phyloP scores from a whole-genome alignment of 1,139 yeast species.

The Blastobotrys aristatus region DNA sequence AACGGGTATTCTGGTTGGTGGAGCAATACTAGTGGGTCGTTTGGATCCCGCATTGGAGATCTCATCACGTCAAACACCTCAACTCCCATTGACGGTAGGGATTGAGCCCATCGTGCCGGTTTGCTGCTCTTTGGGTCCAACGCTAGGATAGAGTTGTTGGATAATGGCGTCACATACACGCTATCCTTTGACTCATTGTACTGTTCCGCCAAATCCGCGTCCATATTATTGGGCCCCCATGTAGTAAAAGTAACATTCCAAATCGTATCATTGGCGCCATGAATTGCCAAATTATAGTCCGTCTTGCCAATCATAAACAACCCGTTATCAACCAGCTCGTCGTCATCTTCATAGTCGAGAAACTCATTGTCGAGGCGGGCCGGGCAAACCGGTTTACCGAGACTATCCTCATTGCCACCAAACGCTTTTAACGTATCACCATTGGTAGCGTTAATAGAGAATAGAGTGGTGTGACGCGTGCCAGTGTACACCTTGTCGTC shows the following conservation, averaged over 20 bases:
- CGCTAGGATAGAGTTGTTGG: slow-evolving; percentile 53
- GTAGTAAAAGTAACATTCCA: slow-evolving; percentile 88
- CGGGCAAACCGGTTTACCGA: slow-evolving; percentile 26
- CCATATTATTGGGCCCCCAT: slow-evolving; percentile 92
- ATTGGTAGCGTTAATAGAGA: slow-evolving; percentile 64
- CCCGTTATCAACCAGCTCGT: slow-evolving; percentile 25
- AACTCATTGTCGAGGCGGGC: slow-evolving; percentile 11
- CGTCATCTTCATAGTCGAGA: slow-evolving; percentile 21
- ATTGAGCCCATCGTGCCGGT: slow-evolving; percentile 70
- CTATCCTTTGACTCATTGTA: slow-evolving; percentile 49
- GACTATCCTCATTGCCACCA: slow-evolving; percentile 41
- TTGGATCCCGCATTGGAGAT: slow-evolving; percentile 17
- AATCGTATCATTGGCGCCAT: slow-evolving; percentile 59
- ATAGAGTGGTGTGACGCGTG: slow-evolving; percentile 67
- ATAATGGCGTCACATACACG: slow-evolving; percentile 76
- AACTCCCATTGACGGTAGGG: slow-evolving; percentile 60
- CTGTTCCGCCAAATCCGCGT: slow-evolving; percentile 54
- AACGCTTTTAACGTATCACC: slow-evolving; percentile 74
- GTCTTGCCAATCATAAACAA: slow-evolving; percentile 38
- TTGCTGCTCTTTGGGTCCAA: slow-evolving; percentile 45
- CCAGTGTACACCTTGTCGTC: slow-evolving; percentile 93
- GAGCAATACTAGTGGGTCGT: slow-evolving; percentile 32
- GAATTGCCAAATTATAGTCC: slow-evolving; percentile 55
- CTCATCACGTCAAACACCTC: slow-evolving; percentile 65
- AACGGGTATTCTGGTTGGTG: slow-evolving; percentile 35